Percentiles rank a stretch among this genome's conserved stretches.
phyloP scores from a whole-genome alignment of 2,329 filamentous ascomycete species.

The Fusarium miscanthi region DNA sequence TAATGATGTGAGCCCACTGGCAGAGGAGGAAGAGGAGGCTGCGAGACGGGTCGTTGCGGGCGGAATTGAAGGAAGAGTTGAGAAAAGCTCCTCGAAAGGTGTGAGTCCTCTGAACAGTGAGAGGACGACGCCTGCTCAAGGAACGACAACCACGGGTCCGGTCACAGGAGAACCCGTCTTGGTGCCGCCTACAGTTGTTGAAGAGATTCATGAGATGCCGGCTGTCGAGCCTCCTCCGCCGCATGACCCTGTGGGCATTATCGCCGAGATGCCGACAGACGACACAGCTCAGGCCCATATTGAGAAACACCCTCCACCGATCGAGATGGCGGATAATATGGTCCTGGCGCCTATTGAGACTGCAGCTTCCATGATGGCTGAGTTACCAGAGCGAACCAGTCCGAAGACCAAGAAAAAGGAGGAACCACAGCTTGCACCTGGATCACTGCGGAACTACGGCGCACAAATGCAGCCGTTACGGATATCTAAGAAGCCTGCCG shows the following conservation, averaged over 20 bases:
- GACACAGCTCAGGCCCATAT: conserved; percentile 54
- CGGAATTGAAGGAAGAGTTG: conserved; percentile 33
- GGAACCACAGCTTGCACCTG: conserved; percentile 30
- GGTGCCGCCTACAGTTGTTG: conserved; percentile 37
- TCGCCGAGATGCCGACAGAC: conserved; percentile 62
- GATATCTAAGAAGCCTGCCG: conserved; percentile 14
- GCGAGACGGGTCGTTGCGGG: conserved; percentile 45
- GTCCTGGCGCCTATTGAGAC: conserved; percentile 53
- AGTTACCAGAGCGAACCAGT: conserved; percentile 53
- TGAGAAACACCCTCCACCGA: conserved; percentile 57
- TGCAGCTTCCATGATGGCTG: conserved; percentile 46
- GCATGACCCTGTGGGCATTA: conserved; percentile 56
- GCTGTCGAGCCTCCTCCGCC: conserved; percentile 40
- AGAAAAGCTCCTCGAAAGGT: conserved; percentile 34
- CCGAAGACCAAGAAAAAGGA: conserved; percentile 44
- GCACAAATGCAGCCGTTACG: conserved; percentile 21
- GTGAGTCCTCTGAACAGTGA: conserved; percentile 47
- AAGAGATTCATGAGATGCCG: conserved; percentile 49
- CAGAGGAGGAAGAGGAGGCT: conserved; percentile 53
- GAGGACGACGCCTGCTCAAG: conserved; percentile 47
- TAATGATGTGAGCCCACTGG: conserved; percentile 58
- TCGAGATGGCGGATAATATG: conserved; percentile 57
- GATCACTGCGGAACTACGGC: conserved; percentile 21
- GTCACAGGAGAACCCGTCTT: conserved; percentile 20
- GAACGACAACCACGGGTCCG: conserved; percentile 13